phyloP scores from a whole-genome alignment of 352 stramenopile genomes.

The Pseudoperonospora humuli region DNA sequence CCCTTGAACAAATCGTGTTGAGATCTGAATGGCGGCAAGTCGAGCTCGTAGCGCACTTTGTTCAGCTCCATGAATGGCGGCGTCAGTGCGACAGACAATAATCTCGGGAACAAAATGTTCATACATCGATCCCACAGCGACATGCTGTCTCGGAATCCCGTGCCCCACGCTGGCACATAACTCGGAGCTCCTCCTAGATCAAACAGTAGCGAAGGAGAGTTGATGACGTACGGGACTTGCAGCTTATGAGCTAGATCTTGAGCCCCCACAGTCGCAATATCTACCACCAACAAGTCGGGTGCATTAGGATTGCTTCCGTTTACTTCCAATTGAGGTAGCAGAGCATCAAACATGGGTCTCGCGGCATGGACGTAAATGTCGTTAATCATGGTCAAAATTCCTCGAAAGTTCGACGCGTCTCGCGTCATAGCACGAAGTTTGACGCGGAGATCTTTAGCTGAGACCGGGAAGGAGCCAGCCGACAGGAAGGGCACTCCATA shows the following conservation, averaged over 20 bases:
- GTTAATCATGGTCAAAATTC: constrained; percentile 85
- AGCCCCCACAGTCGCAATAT: constrained; percentile 76
- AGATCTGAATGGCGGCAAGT: constrained; percentile 61
- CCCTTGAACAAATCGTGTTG: constrained; percentile 87
- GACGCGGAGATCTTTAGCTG: constrained; percentile 52
- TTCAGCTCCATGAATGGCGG: constrained; percentile 86
- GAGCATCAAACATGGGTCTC: constrained; percentile 68
- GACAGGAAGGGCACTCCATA: constrained; percentile 63
- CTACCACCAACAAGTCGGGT: constrained; percentile 67
- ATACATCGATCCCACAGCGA: constrained; percentile 85
- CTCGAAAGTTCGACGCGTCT: constrained; percentile 76
- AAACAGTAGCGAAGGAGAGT: constrained; percentile 83
- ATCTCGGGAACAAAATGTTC: constrained; percentile 83
- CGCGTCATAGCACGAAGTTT: constrained; percentile 75
- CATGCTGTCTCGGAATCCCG: constrained; percentile 74
- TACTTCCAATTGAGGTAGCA: constrained; percentile 41
- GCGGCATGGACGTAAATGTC: constrained; percentile 78
- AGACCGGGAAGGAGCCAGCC: constrained; percentile 64
- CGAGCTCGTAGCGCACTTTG: constrained; percentile 74
- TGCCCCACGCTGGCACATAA: constrained; percentile 82
- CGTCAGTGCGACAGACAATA: constrained; percentile 81
- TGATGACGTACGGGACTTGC: constrained; percentile 64
- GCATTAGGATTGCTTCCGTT: constrained; percentile 10
- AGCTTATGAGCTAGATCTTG: constrained; percentile 78
- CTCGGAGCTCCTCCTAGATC: constrained; percentile 59